Evolutionary conservation across 306 rosid genomes (phyloP), one percentile per base, ranked within the genome.

Genomic region (Coriaria nepalensis): DNA sequence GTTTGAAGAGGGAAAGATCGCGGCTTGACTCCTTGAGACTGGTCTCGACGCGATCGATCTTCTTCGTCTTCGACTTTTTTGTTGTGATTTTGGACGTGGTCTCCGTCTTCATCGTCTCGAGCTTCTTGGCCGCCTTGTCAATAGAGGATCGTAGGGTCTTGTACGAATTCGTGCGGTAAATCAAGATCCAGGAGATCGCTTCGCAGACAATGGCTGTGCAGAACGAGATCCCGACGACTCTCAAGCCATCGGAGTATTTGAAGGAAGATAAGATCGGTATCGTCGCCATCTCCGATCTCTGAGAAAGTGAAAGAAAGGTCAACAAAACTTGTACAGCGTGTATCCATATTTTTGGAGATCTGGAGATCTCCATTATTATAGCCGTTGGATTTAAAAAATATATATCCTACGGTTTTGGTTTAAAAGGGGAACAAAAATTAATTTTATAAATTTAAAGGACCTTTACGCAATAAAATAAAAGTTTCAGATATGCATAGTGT

Each of bases 21-120:
- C 94, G 94, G 64, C 87, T 92, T 0, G 98, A 85, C 45, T 85
- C 98, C 70, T 90, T 90, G 54, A 90, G 93, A 63, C 83, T 90
- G 48, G 92, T 81, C 79, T 90, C 98, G 13, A 90, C 95, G 43
- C 95, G 98, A 37, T 90, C 98, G 54, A 90, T 90, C 80, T 90
- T 90, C 69, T 90, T 90, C 71, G 87, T 79, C 59, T 92, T 92
- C 33, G 98, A 92, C 53, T 85, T 85, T 51, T 82, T 92, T 57
- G 60, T 20, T 59, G 71, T 57, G 63, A 84, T 63, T 58, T 62
- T 64, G 40, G 67, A 50, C 20, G 56, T 11, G 75, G 75, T 54
- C 40, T 82, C 96, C 4, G 82, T 75, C 73, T 90, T 90, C 95
- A 90, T 90, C 35, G 92, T 81, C 85, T 90, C 98, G 49, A 92